Conservation (phyloP, 2,329 filamentous ascomycete genomes). For the Epichloe typhina region DNA sequence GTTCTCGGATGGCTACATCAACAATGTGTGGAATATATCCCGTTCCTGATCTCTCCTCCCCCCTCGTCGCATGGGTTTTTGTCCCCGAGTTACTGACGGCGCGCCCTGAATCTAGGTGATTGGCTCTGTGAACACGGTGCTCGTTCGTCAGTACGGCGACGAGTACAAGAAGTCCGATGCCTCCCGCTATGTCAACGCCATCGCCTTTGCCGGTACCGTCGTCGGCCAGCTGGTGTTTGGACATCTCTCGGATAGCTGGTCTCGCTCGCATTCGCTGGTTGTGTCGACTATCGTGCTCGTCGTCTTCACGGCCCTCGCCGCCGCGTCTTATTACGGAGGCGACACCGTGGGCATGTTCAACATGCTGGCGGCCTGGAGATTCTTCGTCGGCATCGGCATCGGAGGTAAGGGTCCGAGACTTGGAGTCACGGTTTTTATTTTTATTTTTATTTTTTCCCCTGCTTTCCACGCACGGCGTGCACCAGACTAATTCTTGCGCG, state of each 20-base stretch:
- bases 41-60: too few species aligned
- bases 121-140: constrained; percentile 70
- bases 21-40: constrained; percentile 43
- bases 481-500: too few species aligned
- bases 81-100: constrained; percentile 4
- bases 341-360: constrained; percentile 60
- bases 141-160: constrained; percentile 52
- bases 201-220: constrained; percentile 79
- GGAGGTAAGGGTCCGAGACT: constrained; percentile 33
- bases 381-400: constrained; percentile 71
- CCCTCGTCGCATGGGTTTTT: too few species aligned
- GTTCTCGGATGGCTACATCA: constrained; percentile 86
- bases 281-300: constrained; percentile 73
- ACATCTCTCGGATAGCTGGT: constrained; percentile 70
- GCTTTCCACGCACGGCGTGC: too few species aligned
- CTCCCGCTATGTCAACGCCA: constrained; percentile 62
- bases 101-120: constrained; percentile 48
- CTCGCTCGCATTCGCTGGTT: constrained; percentile 69
- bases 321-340: constrained; percentile 67
- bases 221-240: constrained; percentile 73
- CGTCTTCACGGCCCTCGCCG: constrained; percentile 66
- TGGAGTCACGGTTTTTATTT: too few species aligned
- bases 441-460: too few species aligned
- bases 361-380: constrained; percentile 66
- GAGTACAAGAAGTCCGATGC: constrained; percentile 58